Percentiles rank a stretch among this genome's conserved stretches.
Conservation (phyloP, 371 early-diverging fungal genomes). For the Coemansia sp. region DNA sequence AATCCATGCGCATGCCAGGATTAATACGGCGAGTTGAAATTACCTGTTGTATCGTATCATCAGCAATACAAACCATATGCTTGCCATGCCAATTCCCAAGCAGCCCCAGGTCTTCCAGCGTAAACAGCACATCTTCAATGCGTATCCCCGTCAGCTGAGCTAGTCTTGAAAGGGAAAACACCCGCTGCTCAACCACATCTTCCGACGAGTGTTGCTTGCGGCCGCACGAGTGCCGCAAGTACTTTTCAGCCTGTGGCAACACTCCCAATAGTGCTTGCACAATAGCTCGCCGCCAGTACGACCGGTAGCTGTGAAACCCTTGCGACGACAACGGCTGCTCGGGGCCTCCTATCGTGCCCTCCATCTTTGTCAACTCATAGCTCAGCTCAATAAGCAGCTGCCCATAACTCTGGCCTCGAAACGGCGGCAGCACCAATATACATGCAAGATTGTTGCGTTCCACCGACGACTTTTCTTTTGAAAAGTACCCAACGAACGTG, state of each 20-base stretch:
- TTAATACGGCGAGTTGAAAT: conserved; percentile 31
- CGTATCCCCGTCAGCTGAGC: conserved; percentile 56
- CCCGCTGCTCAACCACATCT: conserved; percentile 13
- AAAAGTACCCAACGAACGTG: conserved; percentile 67
- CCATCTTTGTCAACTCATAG: conserved; percentile 86
- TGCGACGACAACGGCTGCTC: conserved; percentile 77
- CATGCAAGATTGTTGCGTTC: conserved; percentile 87
- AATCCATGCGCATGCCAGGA: conserved; percentile 32
- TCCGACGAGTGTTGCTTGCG: neutral
- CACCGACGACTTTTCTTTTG: conserved; percentile 69
- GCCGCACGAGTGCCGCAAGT: neutral
- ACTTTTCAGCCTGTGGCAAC: conserved; percentile 5
- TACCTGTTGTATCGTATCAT: conserved; percentile 28
- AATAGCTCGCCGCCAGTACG: conserved; percentile 73
- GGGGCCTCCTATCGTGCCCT: conserved; percentile 85
- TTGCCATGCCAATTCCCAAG: conserved; percentile 54
- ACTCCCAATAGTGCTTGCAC: conserved; percentile 53
- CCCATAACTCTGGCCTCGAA: conserved; percentile 85
- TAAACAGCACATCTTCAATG: conserved; percentile 58
- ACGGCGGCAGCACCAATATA: conserved; percentile 77
- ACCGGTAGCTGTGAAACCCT: conserved; percentile 59
- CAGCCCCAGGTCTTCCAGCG: conserved; percentile 56
- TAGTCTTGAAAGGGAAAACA: conserved; percentile 53
- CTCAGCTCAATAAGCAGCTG: conserved; percentile 84
- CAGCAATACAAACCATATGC: conserved; percentile 42